Base-by-base conservation (phyloP, 768 basidiomycete species). In the Boletus tylopilopsis region DNA sequence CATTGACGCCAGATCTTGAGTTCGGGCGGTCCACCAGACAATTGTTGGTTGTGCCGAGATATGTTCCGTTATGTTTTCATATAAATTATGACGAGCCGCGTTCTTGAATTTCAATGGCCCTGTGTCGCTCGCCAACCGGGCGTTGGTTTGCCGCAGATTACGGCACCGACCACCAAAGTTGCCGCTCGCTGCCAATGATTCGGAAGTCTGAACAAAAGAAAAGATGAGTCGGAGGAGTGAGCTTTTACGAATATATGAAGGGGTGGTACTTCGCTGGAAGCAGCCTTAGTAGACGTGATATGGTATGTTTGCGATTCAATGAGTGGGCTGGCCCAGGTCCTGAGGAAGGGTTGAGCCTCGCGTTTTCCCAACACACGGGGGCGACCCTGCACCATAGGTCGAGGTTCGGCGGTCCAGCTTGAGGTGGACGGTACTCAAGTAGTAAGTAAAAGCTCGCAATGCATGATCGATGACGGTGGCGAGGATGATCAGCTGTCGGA, bases 1-100 rank as follows among this genome's bases (percentile, higher is more conserved):
- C 60, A 64, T 66, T 68, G 67, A 66, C 42, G 33, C 45, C 27
- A 47, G 58, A 61, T 58, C 50, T 55, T 57, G 46, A 39, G 50
- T 52, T 59, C n/a, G 51, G 38, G 51, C 45, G 41, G 54, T 33
- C 38, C 40, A 29, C 4, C 50, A 37, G 51, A 38, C 33, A 54
- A 59, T 53, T 56, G 30, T 46, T 45, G 19, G 29, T 27, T n/a
- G 50, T 45, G 37, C 47, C 52, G 59, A 40, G 35, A 43, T 13
- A 43, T n/a, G n/a, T 62, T 60, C 34, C 62, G 59, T 61, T 48
- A 59, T 10, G 36, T 36, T 60, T 30, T 46, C 40, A 29, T 37
- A 51, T 47, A 37, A 54, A 22, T 30, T 37, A 15, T 36, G 40
- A 19, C 34, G 27, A 45, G 18, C 23, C 32, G 41, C 25, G 35